Base-by-base conservation (phyloP, 108 stramenopile species). In the Conticribra weissflogii region DNA sequence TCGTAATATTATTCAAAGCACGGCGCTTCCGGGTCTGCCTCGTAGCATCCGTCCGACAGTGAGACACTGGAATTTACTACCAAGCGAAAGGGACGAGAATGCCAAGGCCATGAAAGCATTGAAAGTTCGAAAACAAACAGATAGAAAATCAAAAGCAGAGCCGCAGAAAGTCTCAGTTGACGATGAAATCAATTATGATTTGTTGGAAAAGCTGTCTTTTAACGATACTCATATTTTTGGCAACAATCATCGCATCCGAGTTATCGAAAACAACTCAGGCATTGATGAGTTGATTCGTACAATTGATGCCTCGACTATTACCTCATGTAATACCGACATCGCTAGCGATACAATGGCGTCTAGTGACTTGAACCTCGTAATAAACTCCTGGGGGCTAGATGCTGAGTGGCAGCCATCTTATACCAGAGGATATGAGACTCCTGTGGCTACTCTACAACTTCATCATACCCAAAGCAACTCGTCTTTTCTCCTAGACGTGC, bases 331-430 rank as follows among this genome's bases (percentile, higher is more conserved):
- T n/a, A n/a, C n/a, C n/a, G 12, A 41, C 36, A 41, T 41, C 12
- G 36, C 12, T 5, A 5, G 12, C 5, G 36, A 41, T 5, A 5
- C 5, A 12, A 9, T 41, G 5, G 36, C 5, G 36, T 15, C 24
- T 15, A 17, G 5, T 57, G 21, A 28, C 21, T 15, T 7, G 8
- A 7, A 41, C 47, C 12, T 27, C 24, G 24, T 63, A n/a, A 14
- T 14, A 3, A 63, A 34, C n/a, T 29, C 62, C 18, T 82, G 81
- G 81, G 81, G 76, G 3, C 17, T 82, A 0, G 81, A 82, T 53
- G 72, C 76, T 47, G 81, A 82, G 73, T 82, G 81, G 81, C 34
- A 60, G 62, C 81, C 81, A 31, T 66, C 71, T 8, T 48, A 16
- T 24, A 23, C 24, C 49, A 17, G 25, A 61, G 81, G 81, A 15